Percentiles rank a stretch among this genome's conserved stretches.
These are phyloP conservation scores for Kandelia obovata DNA, from an alignment of 345 rosid genomes.

Conservation along the genomic window DNA sequence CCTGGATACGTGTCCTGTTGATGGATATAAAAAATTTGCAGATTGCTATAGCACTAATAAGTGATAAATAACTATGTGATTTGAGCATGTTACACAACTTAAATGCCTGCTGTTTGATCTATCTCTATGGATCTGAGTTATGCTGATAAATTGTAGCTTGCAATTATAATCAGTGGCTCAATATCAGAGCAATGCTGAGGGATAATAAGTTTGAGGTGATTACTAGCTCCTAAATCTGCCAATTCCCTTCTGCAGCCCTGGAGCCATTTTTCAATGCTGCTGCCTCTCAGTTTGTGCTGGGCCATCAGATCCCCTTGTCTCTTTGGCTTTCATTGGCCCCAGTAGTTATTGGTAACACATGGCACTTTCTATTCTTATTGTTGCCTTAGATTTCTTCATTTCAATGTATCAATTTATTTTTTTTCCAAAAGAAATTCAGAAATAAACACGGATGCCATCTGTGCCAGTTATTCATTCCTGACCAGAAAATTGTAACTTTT, in stretches of 20 bases:
- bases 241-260: conserved; percentile 31
- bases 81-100: neutral
- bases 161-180: neutral
- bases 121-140: no score
- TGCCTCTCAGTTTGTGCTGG: conserved; percentile 52
- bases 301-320: conserved; percentile 46
- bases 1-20: neutral
- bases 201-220: neutral
- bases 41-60: neutral
- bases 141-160: no score
- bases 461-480: neutral
- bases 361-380: neutral
- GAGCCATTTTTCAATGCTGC: conserved; percentile 56
- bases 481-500: neutral
- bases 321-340: conserved; percentile 51
- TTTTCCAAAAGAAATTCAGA: neutral
- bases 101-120: no score
- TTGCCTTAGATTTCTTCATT: neutral
- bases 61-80: neutral
- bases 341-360: conserved; percentile 43
- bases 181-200: neutral
- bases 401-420: neutral
- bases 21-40: neutral
- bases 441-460: neutral
- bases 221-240: conserved; percentile 5